Percentiles rank a stretch among this genome's conserved stretches.
Evolutionary conservation across 441 rosid genomes (phyloP).

Genomic region (Codiaeum variegatum): DNA sequence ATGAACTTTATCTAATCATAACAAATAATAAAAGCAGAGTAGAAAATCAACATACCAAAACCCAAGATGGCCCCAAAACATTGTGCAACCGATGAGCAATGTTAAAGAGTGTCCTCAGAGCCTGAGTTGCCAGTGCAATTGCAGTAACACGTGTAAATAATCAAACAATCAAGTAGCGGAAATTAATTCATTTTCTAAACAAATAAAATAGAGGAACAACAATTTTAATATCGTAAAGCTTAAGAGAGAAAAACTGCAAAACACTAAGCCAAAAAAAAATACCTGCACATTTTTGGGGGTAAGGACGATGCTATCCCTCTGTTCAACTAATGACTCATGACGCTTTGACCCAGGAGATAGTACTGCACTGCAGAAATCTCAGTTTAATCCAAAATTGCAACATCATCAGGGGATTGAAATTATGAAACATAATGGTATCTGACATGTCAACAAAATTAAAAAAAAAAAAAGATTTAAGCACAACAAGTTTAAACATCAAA

Average conservation of each 20-base stretch:
- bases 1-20: slow-evolving; percentile 12
- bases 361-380: slow-evolving; percentile 57
- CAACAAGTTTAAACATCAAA: not conserved
- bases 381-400: slow-evolving; percentile 32
- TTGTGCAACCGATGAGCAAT: slow-evolving; percentile 91
- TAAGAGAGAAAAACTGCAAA: slow-evolving; percentile 3
- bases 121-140: slow-evolving; percentile 45
- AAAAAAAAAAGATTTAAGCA: not conserved
- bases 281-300: slow-evolving; percentile 99
- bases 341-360: slow-evolving; percentile 87
- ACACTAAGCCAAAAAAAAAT: slow-evolving; percentile 22
- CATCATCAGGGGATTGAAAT: slow-evolving; percentile 11
- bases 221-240: slow-evolving; percentile 1
- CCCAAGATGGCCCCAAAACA: slow-evolving; percentile 98
- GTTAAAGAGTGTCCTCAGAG: slow-evolving; percentile 95
- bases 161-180: slow-evolving; percentile 18
- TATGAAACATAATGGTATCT: not conserved
- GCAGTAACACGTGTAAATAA: slow-evolving; percentile 22
- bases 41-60: slow-evolving; percentile 67
- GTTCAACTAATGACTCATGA: slow-evolving; percentile 64
- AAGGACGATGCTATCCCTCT: slow-evolving; percentile 70
- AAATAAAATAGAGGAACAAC: slow-evolving; percentile 1
- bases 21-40: slow-evolving; percentile 21
- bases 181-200: not conserved
- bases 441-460: not conserved